Base-by-base conservation (phyloP, 2,329 filamentous ascomycete species). In the Cladophialophora carrionii region DNA sequence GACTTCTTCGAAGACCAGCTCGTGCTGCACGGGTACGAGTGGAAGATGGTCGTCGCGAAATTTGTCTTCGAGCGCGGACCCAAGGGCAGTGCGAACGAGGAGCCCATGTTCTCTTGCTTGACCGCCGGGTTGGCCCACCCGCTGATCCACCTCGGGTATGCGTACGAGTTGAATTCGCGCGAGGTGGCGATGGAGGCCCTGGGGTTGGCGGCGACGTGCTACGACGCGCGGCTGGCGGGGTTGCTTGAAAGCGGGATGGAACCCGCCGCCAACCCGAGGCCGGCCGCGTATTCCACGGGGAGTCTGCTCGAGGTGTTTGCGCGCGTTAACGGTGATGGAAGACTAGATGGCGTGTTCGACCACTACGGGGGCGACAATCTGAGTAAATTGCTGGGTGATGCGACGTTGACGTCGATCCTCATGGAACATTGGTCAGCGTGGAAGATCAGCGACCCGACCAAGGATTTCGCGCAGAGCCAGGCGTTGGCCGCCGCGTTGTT, bases 1-100 rank as follows among this genome's bases (percentile, higher is more conserved):
- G 93, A 99, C 76, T 98, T 95, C 75, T 98, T 96, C 74, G 95
- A 99, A 76, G 95, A 99, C 75, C 87, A 92, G 73, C 81, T 98
- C 32, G 92, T 91, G 2, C 63, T 64, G 5, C 85, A 88, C 72
- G 83, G 87, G 41, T 98, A 97, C 75, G 86, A 96, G 74, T 97
- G 95, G 91, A 90, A 89, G 74, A 81, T 83, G 60, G 86, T 96
- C 2, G 81, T 96, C 8, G 80, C 87, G 2, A 85, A 93, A 67
- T 98, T 90, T 74, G 78, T 99, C 53, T 90, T 94, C 69, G 29
- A 84, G 90, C 57, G 82, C 90, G 71, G 71, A 1, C 17, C 62
- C 10, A 60, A 60, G 48, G 57, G 46, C 3, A 63, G 61, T 6
- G 55, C 48, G 12, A 70, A 66, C 31, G 37, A 46, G 4, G 62